Percentiles rank a stretch among this genome's conserved stretches.
Evolutionary conservation across 2,329 filamentous ascomycete species (phyloP).

Genomic region (Colletotrichum scovillei): DNA sequence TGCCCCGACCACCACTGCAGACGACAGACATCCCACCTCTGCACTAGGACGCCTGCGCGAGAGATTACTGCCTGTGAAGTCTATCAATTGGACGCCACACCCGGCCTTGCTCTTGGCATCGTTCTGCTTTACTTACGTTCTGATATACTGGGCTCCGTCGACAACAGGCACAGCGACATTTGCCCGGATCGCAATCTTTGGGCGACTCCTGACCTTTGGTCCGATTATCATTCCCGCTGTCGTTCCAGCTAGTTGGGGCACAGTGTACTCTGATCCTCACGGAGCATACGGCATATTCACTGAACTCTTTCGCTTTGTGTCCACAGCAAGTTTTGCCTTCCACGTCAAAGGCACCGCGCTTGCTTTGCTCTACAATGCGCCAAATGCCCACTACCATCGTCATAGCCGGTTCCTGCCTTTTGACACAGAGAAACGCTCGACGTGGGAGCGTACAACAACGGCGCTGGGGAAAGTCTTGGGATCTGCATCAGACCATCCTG

Average conservation of each 20-base stretch:
- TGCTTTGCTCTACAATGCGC: constrained; percentile 59
- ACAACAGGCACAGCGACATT: constrained; percentile 55
- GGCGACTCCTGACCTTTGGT: constrained; percentile 54
- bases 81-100: constrained; percentile 56
- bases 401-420: constrained; percentile 59
- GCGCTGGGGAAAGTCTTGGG: constrained; percentile 59
- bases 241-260: constrained; percentile 62
- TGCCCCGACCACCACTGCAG: constrained; percentile 51
- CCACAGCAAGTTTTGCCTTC: constrained; percentile 54
- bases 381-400: constrained; percentile 59
- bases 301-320: constrained; percentile 60
- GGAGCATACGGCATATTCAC: constrained; percentile 53
- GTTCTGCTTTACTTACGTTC: constrained; percentile 48
- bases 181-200: constrained; percentile 44
- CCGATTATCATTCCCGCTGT: constrained; percentile 59
- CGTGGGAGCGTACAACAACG: constrained; percentile 57
- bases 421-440: constrained; percentile 55
- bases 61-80: constrained; percentile 52
- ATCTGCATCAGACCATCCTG: constrained; percentile 66
- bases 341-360: constrained; percentile 56
- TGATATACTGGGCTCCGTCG: constrained; percentile 52
- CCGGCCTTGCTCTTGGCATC: constrained; percentile 47
- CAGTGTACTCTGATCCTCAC: constrained; percentile 52
- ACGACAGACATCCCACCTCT: constrained; percentile 43
- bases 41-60: constrained; percentile 43